Percentiles rank a stretch among this genome's conserved stretches.
Evolutionary conservation across 2,329 filamentous ascomycete species (phyloP).

Genomic region (Fulvia fulva): DNA sequence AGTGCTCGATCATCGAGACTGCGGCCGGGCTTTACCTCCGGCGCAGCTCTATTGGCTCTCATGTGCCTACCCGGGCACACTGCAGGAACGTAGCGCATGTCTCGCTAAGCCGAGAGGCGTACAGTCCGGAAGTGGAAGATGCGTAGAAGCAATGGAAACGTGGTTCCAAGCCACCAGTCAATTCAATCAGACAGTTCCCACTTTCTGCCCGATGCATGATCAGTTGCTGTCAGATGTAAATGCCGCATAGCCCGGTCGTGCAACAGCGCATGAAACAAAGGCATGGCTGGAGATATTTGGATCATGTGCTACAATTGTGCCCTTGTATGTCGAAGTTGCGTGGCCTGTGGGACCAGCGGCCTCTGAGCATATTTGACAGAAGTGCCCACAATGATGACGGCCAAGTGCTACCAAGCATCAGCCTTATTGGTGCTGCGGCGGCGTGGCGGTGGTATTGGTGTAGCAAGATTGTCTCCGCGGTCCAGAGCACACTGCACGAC

Average conservation of each 20-base stretch:
- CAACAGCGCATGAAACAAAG: background rate
- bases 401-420: background rate
- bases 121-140: background rate
- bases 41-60: background rate
- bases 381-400: background rate
- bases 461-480: background rate
- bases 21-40: background rate
- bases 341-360: background rate
- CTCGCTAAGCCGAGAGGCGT: background rate
- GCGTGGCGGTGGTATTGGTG: background rate
- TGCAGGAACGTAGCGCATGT: background rate
- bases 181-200: background rate
- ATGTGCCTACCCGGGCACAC: background rate
- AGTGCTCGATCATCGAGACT: background rate
- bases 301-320: background rate
- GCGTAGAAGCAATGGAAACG: background rate
- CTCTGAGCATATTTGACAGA: background rate
- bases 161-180: background rate
- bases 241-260: background rate
- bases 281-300: background rate
- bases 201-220: conserved; percentile 1
- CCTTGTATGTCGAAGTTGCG: background rate
- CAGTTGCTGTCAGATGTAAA: background rate
- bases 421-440: background rate
- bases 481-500: background rate